Conservation (phyloP, 2,329 filamentous ascomycete genomes). For the Ascocoryne sarcoides region DNA sequence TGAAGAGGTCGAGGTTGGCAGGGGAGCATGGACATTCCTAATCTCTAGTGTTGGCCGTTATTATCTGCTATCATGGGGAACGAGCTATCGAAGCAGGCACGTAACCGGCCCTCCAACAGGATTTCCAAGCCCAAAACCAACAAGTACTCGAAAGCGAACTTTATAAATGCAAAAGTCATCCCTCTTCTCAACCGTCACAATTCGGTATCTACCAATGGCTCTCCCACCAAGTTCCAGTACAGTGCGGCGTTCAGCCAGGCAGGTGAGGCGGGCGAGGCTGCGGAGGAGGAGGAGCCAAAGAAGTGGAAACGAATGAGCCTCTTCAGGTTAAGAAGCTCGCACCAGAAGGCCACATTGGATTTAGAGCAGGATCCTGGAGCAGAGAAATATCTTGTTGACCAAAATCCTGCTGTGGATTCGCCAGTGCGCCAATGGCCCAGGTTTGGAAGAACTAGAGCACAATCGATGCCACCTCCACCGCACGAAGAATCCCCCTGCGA, state of each 20-base stretch:
- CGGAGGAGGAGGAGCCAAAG: conserved; percentile 7
- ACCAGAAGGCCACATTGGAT: conserved; percentile 5
- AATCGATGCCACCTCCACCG: no score
- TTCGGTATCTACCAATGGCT: conserved; percentile 12
- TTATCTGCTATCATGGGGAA: conserved; percentile 22
- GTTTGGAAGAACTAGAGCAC: no score
- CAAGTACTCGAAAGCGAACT: conserved; percentile 14
- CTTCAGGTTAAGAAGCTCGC: conserved; percentile 22
- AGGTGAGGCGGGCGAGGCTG: conserved; percentile 3
- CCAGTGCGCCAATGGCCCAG: no score
- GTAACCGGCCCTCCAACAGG: conserved; percentile 17
- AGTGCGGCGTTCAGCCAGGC: neutral
- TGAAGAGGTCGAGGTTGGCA: neutral
- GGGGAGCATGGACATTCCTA: neutral
- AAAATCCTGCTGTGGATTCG: neutral
- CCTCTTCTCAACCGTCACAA: conserved; percentile 16
- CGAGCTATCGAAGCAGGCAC: conserved; percentile 18
- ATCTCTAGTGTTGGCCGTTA: neutral
- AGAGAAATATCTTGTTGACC: neutral
- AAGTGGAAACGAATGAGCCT: conserved; percentile 18
- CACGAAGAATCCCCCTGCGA: no score
- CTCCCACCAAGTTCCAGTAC: conserved; percentile 2
- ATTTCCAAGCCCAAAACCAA: conserved; percentile 28
- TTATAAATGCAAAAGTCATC: conserved; percentile 12
- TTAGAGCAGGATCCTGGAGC: neutral